A percentile compares a stretch with the other conserved stretches of the same genome.
Evolutionary conservation across 192 early-diverging fungal species (phyloP).

Genomic region (Linnemannia elongata): DNA sequence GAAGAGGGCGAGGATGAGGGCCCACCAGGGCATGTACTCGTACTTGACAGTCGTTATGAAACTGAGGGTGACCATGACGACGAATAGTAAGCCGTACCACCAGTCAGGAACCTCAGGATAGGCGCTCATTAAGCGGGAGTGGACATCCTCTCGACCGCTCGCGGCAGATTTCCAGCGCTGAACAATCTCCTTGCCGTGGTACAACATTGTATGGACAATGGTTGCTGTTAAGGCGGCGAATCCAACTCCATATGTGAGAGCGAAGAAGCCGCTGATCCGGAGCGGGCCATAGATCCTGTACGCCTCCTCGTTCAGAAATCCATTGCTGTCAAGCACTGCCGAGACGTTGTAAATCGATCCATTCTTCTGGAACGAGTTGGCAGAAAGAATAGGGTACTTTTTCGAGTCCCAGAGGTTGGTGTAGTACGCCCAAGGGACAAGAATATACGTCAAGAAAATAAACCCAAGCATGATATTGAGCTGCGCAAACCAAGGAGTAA

Average conservation of each 20-base stretch:
- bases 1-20: constrained; percentile 66
- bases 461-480: constrained; percentile 64
- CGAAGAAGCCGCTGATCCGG: constrained; percentile 58
- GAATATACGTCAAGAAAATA: constrained; percentile 62
- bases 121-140: constrained; percentile 71
- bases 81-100: constrained; percentile 66
- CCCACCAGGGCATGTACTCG: constrained; percentile 82
- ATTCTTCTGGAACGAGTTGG: constrained; percentile 38
- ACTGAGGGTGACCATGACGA: constrained; percentile 52
- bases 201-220: constrained; percentile 69
- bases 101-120: constrained; percentile 77
- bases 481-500: constrained; percentile 60
- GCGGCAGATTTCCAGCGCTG: constrained; percentile 56
- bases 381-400: constrained; percentile 53
- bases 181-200: constrained; percentile 79
- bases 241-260: constrained; percentile 60
- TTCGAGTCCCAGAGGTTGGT: constrained; percentile 60
- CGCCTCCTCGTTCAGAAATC: constrained; percentile 32
- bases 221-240: constrained; percentile 67
- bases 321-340: constrained; percentile 36
- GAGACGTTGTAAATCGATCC: constrained; percentile 48
- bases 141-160: constrained; percentile 66
- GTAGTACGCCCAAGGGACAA: constrained; percentile 62
- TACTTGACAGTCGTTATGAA: constrained; percentile 62
- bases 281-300: constrained; percentile 62